Percentiles rank a stretch among this genome's conserved stretches.
phyloP scores from a whole-genome alignment of 2,329 filamentous ascomycete genomes.

The Paraphaeosphaeria sporulosa region DNA sequence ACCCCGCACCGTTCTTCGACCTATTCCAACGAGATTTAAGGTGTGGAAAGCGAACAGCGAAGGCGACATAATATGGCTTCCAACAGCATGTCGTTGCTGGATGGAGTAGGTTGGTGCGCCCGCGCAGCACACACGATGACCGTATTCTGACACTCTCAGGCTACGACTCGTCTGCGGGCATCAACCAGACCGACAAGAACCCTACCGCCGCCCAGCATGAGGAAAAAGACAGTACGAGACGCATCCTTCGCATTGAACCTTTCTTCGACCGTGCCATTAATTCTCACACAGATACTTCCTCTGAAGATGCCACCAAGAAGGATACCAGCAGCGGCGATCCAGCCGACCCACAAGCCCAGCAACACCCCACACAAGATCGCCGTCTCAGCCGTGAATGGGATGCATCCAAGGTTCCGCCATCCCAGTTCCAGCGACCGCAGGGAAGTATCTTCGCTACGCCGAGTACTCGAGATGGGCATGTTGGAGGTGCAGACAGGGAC shows the following conservation, averaged over 20 bases:
- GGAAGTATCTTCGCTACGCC: slow-evolving; percentile 74
- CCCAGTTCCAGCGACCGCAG: slow-evolving; percentile 73
- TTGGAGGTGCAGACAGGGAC: slow-evolving; percentile 60
- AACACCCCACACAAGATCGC: slow-evolving; percentile 31
- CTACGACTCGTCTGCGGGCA: background rate
- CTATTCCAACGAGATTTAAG: background rate
- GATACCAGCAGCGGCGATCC: background rate
- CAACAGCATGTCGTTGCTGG: background rate
- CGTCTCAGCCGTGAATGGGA: slow-evolving; percentile 57
- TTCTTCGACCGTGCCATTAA: background rate
- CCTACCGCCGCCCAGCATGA: background rate
- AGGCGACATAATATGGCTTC: background rate
- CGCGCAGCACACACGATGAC: background rate
- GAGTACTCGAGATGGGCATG: slow-evolving; percentile 69
- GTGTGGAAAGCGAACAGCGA: background rate
- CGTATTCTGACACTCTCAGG: background rate
- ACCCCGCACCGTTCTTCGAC: background rate
- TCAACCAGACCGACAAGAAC: background rate
- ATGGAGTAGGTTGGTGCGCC: background rate
- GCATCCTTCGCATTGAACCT: background rate
- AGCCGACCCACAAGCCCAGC: background rate
- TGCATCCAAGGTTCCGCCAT: slow-evolving; percentile 71
- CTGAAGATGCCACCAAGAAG: background rate
- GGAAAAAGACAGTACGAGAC: background rate
- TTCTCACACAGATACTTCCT: background rate